Conservation (phyloP, 805 yeast genomes). For the Cyberlindnera petersonii region DNA sequence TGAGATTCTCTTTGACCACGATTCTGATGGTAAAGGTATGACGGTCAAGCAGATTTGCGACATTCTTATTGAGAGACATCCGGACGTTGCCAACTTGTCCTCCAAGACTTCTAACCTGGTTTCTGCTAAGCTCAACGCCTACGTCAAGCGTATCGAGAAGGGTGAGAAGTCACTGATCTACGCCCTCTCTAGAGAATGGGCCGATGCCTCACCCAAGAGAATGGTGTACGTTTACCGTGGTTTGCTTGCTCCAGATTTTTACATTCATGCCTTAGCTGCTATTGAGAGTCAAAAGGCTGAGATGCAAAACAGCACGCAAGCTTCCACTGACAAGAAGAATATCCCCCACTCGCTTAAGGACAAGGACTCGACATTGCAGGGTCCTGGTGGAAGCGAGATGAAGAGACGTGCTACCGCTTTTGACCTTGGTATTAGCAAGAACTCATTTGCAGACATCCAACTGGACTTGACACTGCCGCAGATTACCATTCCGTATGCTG, state of each 20-base stretch:
- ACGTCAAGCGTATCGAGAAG: constrained; percentile 79
- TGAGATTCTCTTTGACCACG: constrained; percentile 64
- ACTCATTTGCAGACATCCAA: constrained; percentile 34
- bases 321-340: constrained; percentile 23
- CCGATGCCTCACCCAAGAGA: constrained; percentile 83
- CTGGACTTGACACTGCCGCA: constrained; percentile 38
- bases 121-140: constrained; percentile 78
- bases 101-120: constrained; percentile 79
- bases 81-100: constrained; percentile 77
- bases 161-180: constrained; percentile 71
- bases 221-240: constrained; percentile 89
- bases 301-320: constrained; percentile 12
- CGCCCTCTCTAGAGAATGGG: constrained; percentile 84
- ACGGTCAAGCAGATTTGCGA: constrained; percentile 89
- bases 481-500: constrained; percentile 58
- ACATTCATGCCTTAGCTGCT: constrained; percentile 62
- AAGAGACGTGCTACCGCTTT: constrained; percentile 52
- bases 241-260: constrained; percentile 68
- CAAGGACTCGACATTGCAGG: constrained; percentile 6
- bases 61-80: constrained; percentile 66
- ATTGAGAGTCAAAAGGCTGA: constrained; percentile 47
- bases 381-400: constrained; percentile 17
- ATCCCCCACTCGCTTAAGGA: constrained; percentile 24
- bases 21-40: constrained; percentile 71
- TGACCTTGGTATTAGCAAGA: constrained; percentile 44